Percentiles rank a stretch among this genome's conserved stretches.
These are phyloP conservation scores for Protomyces pachydermus DNA, from an alignment of 1,139 yeast species.

Conservation along the genomic window DNA sequence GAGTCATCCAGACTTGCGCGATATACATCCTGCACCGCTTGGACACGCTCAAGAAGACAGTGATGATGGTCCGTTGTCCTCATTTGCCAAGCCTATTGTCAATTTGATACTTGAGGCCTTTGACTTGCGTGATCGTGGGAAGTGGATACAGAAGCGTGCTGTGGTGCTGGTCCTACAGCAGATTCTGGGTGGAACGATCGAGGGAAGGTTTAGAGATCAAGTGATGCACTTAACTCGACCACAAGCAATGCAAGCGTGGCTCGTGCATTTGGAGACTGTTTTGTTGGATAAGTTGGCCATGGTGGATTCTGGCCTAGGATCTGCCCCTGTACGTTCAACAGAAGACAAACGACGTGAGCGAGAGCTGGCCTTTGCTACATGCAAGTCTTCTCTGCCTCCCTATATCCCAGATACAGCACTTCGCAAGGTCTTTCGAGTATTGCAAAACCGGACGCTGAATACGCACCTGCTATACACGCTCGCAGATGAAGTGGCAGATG, in stretches of 20 bases:
- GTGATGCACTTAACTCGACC: not conserved
- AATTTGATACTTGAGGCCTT: constrained; percentile 68
- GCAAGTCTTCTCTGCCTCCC: constrained; percentile 15
- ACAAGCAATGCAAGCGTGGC: not conserved
- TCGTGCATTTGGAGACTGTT: not conserved
- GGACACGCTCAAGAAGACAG: not conserved
- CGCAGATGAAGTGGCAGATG: constrained; percentile 8
- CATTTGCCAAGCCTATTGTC: constrained; percentile 77
- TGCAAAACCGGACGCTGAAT: constrained; percentile 18
- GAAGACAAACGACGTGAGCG: constrained; percentile 8
- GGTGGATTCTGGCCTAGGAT: not conserved
- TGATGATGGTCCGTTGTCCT: constrained; percentile 35
- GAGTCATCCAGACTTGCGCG: constrained; percentile 41
- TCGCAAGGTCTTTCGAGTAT: constrained; percentile 10
- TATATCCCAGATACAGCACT: constrained; percentile 17
- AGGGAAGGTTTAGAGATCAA: constrained; percentile 37
- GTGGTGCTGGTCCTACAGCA: constrained; percentile 76
- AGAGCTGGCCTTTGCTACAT: constrained; percentile 15
- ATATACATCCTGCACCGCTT: constrained; percentile 1
- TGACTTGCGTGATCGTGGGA: constrained; percentile 57
- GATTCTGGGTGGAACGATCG: constrained; percentile 81
- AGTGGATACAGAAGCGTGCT: constrained; percentile 82
- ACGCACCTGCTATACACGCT: constrained; percentile 7
- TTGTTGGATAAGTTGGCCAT: constrained; percentile 1
- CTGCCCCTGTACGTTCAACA: not conserved